Evolutionary conservation across 805 yeast species (phyloP).

Genomic region (Wickerhamiella siamensis): DNA sequence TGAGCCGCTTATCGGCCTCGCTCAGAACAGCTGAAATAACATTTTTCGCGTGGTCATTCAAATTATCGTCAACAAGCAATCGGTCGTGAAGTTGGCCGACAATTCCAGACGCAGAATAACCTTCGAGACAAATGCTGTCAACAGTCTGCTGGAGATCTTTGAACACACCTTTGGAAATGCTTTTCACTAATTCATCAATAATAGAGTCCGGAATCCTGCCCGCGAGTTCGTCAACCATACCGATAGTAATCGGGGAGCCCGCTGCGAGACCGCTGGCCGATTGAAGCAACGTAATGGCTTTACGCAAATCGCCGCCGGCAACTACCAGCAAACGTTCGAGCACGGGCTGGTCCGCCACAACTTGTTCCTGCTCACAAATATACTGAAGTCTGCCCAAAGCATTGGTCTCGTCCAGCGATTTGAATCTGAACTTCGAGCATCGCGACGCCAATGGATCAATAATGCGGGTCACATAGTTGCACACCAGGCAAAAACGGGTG

Average conservation of each 20-base stretch:
- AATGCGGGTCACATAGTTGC: conserved; percentile 92
- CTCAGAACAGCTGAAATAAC: conserved; percentile 49
- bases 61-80: conserved; percentile 40
- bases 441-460: conserved; percentile 94
- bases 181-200: conserved; percentile 30
- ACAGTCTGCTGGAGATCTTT: conserved; percentile 26
- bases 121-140: conserved; percentile 42
- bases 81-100: conserved; percentile 57
- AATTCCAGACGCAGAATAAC: conserved; percentile 69
- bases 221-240: conserved; percentile 51
- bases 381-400: conserved; percentile 54
- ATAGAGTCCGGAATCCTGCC: conserved; percentile 50
- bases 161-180: conserved; percentile 23
- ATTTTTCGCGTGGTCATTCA: conserved; percentile 44
- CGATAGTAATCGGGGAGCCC: conserved; percentile 27
- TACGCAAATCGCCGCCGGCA: conserved; percentile 82
- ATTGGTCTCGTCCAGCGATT: conserved; percentile 52
- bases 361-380: conserved; percentile 41
- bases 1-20: conserved; percentile 57
- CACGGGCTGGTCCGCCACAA: conserved; percentile 35
- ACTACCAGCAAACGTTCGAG: conserved; percentile 52
- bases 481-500: conserved; percentile 84
- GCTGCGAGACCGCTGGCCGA: conserved; percentile 44
- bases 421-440: conserved; percentile 89
- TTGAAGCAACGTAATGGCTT: conserved; percentile 81